Base-by-base conservation (phyloP, 164 flowering plant species). In the Vitis labrusca region DNA sequence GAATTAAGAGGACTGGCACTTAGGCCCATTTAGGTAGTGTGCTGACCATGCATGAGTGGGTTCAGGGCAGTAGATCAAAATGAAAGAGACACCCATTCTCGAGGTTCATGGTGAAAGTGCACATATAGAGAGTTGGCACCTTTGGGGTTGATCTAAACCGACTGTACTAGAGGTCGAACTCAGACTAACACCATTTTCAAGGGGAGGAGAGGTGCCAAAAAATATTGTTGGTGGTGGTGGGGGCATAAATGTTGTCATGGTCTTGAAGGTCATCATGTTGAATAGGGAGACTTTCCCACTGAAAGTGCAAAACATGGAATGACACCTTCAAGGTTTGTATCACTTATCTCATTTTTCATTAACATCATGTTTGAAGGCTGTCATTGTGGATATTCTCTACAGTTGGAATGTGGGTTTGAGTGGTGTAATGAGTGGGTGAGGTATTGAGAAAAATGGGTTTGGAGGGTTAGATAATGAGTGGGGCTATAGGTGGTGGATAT, bases 291-390 rank as follows among this genome's bases (percentile, higher is more conserved):
- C 85, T 71, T 90, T 90, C 49, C 97, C 97, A 23, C 94, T 37
- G 97, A 89, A 37, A 94, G 87, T 59, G 99, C 93, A 85, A 94
- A 89, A 80, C 99, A 92, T 0, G 97, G 83, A 57, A 90, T 88
- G 57, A 91, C 86, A 56, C 91, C 97, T 72, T 92, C 97, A 56
- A 85, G 86, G 57, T 84, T 89, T 52, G 87, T 81, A 13, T 88
- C 93, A 66, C 84, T 84, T 73, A 83, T 78, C 65, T 88, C 92
- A 83, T 92, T 92, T 8, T 91, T 92, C 97, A 92, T 92, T 58
- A 86, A 64, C 29, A 89, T 85, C 54, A 91, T 93, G 71, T 91
- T 91, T 50, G 89, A 32, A 54, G 96, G 96, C 71, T 89, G 93
- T 88, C 91, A 89, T 32, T 87, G 73, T 75, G 23, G 23, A 19